These are phyloP conservation scores for Trichoderma orchidacearum DNA, from an alignment of 495 filamentous ascomycete genomes.

Conservation along the genomic window DNA sequence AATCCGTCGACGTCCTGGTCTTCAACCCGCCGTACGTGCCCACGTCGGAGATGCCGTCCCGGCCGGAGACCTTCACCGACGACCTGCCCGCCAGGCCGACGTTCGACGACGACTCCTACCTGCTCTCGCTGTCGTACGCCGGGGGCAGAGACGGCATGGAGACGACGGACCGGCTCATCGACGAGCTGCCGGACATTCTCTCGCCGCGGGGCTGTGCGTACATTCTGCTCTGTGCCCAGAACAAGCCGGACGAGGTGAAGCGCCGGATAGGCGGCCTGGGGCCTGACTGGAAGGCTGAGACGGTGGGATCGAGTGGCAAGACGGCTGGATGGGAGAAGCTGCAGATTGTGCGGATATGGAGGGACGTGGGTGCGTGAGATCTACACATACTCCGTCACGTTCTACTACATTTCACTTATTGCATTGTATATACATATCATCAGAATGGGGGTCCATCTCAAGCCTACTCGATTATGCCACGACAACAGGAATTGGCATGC, in stretches of 20 bases:
- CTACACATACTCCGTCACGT: background rate
- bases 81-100: slow-evolving; percentile 11
- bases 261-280: slow-evolving; percentile 43
- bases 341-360: slow-evolving; percentile 69
- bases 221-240: slow-evolving; percentile 78
- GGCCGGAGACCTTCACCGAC: slow-evolving; percentile 6
- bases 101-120: slow-evolving; percentile 60
- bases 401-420: no score
- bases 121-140: slow-evolving; percentile 78
- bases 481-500: background rate
- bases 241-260: slow-evolving; percentile 64
- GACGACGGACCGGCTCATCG: slow-evolving; percentile 66
- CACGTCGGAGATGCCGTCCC: slow-evolving; percentile 51
- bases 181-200: slow-evolving; percentile 48
- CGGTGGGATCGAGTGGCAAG: slow-evolving; percentile 72
- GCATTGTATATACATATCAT: no score
- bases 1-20: slow-evolving; percentile 64
- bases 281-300: slow-evolving; percentile 54
- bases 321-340: slow-evolving; percentile 86
- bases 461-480: background rate
- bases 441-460: background rate
- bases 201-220: slow-evolving; percentile 68
- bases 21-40: slow-evolving; percentile 98
- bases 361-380: slow-evolving; percentile 8
- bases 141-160: slow-evolving; percentile 89